A percentile compares a stretch with the other conserved stretches of the same genome.
Evolutionary conservation across 2,329 filamentous ascomycete species (phyloP).

Genomic region (Pestalotiopsis sp.): DNA sequence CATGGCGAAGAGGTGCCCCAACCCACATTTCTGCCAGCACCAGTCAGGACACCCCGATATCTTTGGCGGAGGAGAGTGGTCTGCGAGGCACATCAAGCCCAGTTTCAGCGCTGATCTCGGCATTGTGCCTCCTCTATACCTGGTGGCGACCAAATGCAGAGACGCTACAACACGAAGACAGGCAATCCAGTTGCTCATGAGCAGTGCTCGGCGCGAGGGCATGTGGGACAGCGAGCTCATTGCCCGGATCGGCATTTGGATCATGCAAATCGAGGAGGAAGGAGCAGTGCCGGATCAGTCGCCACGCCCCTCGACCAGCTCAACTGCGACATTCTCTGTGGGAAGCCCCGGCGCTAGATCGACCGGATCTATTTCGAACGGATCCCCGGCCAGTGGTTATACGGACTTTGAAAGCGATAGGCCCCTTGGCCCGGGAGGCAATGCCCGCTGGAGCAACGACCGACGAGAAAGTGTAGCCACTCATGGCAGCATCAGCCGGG

Average conservation of each 20-base stretch:
- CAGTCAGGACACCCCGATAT: conserved; percentile 35
- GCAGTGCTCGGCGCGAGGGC: conserved; percentile 63
- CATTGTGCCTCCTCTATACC: conserved; percentile 65
- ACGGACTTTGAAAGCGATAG: conserved; percentile 36
- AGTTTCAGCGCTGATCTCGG: conserved; percentile 67
- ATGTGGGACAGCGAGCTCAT: conserved; percentile 69
- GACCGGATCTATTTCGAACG: conserved; percentile 25
- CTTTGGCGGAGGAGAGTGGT: conserved; percentile 44
- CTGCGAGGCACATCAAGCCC: conserved; percentile 55
- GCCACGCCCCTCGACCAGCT: conserved; percentile 28
- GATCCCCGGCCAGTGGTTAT: conserved; percentile 25
- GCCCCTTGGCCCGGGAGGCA: conserved; percentile 44
- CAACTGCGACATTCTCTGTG: conserved; percentile 25
- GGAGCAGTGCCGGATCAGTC: conserved; percentile 31
- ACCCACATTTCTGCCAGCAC: conserved; percentile 46
- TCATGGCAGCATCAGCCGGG: conserved; percentile 21
- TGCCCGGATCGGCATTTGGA: conserved; percentile 57
- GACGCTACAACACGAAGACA: conserved; percentile 57
- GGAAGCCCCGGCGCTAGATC: conserved; percentile 23
- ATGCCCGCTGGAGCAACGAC: conserved; percentile 40
- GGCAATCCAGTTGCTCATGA: conserved; percentile 62
- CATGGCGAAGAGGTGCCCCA: conserved; percentile 45
- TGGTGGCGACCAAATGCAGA: conserved; percentile 68
- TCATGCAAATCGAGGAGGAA: conserved; percentile 56
- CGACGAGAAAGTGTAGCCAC: conserved; percentile 23